Percentiles rank a stretch among this genome's conserved stretches.
Conservation (phyloP, 805 yeast genomes). For the Yarrowia divulgata region DNA sequence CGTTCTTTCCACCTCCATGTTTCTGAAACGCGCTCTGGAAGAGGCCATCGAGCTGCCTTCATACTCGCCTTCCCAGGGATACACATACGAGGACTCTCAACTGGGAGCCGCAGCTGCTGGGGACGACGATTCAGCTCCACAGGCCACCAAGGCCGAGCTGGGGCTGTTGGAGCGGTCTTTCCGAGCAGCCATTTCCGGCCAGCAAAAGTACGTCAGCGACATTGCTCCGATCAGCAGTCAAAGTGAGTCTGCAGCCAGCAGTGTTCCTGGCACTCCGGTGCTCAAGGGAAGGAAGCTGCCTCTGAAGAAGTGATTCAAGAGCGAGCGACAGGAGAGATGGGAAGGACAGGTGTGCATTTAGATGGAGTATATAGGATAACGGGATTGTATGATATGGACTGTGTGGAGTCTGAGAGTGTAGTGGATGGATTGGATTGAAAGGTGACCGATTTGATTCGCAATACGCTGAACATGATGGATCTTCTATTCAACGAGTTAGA, state of each 20-base stretch:
- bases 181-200: slow-evolving; percentile 27
- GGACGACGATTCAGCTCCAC: slow-evolving; percentile 11
- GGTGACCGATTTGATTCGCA: too few species aligned
- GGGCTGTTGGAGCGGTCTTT: slow-evolving; percentile 18
- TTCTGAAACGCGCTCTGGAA: slow-evolving; percentile 58
- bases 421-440: too few species aligned
- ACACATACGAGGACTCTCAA: slow-evolving; percentile 52
- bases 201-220: slow-evolving; percentile 23
- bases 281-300: slow-evolving; percentile 19
- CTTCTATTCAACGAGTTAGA: too few species aligned
- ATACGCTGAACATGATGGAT: too few species aligned
- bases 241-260: slow-evolving; percentile 17
- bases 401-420: too few species aligned
- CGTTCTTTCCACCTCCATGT: slow-evolving; percentile 59
- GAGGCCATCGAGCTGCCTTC: slow-evolving; percentile 58
- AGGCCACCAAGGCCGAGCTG: slow-evolving; percentile 19
- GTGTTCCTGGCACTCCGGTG: slow-evolving; percentile 24
- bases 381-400: too few species aligned
- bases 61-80: slow-evolving; percentile 69
- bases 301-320: too few species aligned
- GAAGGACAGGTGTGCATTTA: too few species aligned
- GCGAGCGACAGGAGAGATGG: too few species aligned
- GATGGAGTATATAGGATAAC: too few species aligned
- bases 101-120: not conserved
- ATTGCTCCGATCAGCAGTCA: slow-evolving; percentile 16